These are phyloP conservation scores for Begonia peltatifolia DNA, from an alignment of 306 rosid species.

Conservation along the genomic window DNA sequence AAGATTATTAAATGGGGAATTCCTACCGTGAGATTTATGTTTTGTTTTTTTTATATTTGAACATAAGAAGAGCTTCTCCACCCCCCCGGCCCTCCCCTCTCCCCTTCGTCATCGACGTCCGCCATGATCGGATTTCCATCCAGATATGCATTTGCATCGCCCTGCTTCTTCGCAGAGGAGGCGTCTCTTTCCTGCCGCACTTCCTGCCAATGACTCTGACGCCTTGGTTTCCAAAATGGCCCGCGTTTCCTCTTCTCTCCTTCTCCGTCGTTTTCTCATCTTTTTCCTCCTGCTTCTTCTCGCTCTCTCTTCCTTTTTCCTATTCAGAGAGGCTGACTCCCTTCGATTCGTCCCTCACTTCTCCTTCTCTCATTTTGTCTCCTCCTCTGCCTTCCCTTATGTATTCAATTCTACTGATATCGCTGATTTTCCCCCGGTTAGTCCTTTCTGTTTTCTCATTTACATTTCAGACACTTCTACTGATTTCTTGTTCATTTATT, in stretches of 20 bases:
- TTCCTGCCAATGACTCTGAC: not conserved
- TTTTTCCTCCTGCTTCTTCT: too few relatives aligned
- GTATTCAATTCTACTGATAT: conserved; percentile 14
- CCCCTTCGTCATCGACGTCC: not conserved
- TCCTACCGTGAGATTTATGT: too few relatives aligned
- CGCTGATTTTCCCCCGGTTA: conserved; percentile 24
- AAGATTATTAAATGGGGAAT: too few relatives aligned
- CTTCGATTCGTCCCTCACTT: conserved; percentile 27
- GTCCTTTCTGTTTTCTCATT: conserved; percentile 11
- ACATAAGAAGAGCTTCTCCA: too few relatives aligned
- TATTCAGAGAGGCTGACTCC: conserved; percentile 32
- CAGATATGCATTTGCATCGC: not conserved
- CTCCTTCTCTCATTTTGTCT: conserved; percentile 18
- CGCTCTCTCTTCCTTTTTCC: conserved; percentile 31
- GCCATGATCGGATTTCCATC: conserved; percentile 4
- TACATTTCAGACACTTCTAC: not conserved
- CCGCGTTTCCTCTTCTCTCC: conserved; percentile 13
- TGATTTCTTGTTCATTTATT: not conserved
- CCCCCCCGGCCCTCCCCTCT: not conserved
- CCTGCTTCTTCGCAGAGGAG: conserved; percentile 7
- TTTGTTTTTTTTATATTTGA: too few relatives aligned
- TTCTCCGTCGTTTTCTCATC: conserved; percentile 22
- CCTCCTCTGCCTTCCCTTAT: conserved; percentile 14
- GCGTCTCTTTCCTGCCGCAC: not conserved
- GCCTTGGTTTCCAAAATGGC: conserved; percentile 3